These are phyloP conservation scores for Globisporangium carolinianum DNA, from an alignment of 352 stramenopile species.

Conservation along the genomic window DNA sequence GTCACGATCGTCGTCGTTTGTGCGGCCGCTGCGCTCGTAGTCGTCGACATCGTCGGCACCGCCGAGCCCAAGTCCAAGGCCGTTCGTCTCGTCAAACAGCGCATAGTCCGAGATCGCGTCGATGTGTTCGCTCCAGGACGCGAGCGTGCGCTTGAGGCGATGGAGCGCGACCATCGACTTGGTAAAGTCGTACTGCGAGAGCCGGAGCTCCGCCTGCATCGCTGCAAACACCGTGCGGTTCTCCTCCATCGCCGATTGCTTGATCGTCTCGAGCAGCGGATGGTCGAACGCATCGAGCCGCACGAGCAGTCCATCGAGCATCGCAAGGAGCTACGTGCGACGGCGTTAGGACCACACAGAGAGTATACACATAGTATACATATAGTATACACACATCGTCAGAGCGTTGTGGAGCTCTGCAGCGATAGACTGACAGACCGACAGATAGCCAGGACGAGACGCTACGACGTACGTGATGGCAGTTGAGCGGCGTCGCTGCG, in stretches of 20 bases:
- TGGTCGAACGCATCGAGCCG: constrained; percentile 61
- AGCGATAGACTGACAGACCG: background rate
- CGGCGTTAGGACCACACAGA: background rate
- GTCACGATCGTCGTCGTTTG: constrained; percentile 2
- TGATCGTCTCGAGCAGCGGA: constrained; percentile 58
- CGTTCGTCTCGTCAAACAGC: constrained; percentile 47
- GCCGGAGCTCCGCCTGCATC: constrained; percentile 57
- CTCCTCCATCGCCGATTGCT: constrained; percentile 66
- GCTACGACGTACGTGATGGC: constrained; percentile 27
- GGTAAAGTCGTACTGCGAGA: constrained; percentile 74
- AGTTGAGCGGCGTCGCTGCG: constrained; percentile 42
- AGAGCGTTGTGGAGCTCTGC: background rate
- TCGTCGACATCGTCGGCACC: constrained; percentile 24
- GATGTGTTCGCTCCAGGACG: constrained; percentile 76
- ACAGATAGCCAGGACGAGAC: background rate
- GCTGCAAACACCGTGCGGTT: constrained; percentile 56
- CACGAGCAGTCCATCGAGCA: constrained; percentile 40
- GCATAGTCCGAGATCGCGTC: constrained; percentile 73
- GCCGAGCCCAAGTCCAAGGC: constrained; percentile 9
- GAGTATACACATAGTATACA: no score
- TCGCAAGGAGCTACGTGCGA: constrained; percentile 30
- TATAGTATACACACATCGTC: background rate
- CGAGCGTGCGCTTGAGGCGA: constrained; percentile 55
- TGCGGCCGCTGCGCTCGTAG: constrained; percentile 5
- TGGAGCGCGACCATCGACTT: constrained; percentile 68